Evolutionary conservation across 2,329 filamentous ascomycete species (phyloP), one percentile per base, ranked within the genome.

Genomic region (Trichoderma sp.): DNA sequence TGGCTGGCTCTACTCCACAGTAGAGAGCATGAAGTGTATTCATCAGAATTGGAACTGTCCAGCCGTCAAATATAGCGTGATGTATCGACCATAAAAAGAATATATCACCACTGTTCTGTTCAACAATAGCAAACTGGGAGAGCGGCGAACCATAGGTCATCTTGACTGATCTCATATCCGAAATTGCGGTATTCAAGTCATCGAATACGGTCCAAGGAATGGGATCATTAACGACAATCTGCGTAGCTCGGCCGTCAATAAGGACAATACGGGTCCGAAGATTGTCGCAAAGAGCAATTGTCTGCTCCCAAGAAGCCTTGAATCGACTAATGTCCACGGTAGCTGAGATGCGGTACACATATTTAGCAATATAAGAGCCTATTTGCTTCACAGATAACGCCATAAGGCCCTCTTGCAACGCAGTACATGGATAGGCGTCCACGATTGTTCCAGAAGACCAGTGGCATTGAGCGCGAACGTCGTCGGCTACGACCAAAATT

Each of bases 321-420:
- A 78, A 77, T 0, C 64, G 68, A 13, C 42, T 37, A 53, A 75
- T 29, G 9, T 77, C 71, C 4, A 74, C 39, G 17, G 72, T 22
- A 1, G 19, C 29, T 0, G 71, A 48, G 2, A 77, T 71, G 19
- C 67, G 66, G 34, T 74, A 68, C 15, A 72, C 72, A 59, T 74
- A 72, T 34, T 75, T 72, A 0, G 77, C 74, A 6, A 80, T 74
- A 48, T 83, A 82, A 0, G 75, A 76, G 2, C 78, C 79, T 0
- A 60, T 67, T 1, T 71, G 60, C n/a, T 76, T 73, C 25, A 70
- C 72, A 2, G 79, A 74, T 2, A 80, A 70, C 0, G 78, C 75
- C 54, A 82, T 74, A 2, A 82, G 74, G 2, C 77, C 79, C 68
- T 79, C 78, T 63, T 82, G 80, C 1, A 81, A 72, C 4, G 76